A percentile compares a stretch with the other conserved stretches of the same genome.
These are phyloP conservation scores for Cystoisospora suis DNA, from an alignment of 169 alveolate species.

Conservation along the genomic window DNA sequence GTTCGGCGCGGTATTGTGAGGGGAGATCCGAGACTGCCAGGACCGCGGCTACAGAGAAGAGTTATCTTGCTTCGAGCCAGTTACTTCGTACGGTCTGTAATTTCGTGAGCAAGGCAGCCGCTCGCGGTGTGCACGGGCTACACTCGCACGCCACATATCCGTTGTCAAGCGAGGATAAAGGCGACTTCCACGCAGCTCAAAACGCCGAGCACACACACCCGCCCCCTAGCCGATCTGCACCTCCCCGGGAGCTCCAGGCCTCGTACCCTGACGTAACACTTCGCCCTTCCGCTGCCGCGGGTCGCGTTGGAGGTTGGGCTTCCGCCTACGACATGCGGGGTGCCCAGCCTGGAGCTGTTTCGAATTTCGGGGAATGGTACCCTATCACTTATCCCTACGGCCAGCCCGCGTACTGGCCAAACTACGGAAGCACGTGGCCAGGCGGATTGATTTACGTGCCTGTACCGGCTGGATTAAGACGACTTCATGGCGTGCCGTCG, in stretches of 20 bases:
- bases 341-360: constrained; percentile 50
- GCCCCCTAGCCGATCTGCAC: too few species aligned
- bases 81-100: too few species aligned
- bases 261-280: constrained; percentile 29
- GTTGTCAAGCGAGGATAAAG: too few species aligned
- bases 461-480: neutral
- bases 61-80: too few species aligned
- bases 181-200: too few species aligned
- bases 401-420: neutral
- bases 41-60: too few species aligned
- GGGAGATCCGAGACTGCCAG: too few species aligned
- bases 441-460: neutral
- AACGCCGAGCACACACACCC: too few species aligned
- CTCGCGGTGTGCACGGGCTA: too few species aligned
- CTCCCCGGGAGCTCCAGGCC: constrained; percentile 32
- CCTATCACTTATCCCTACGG: constrained; percentile 44
- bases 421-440: neutral
- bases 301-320: constrained; percentile 50
- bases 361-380: constrained; percentile 55
- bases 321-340: constrained; percentile 60
- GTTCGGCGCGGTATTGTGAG: too few species aligned
- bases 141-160: too few species aligned
- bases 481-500: neutral
- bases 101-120: too few species aligned
- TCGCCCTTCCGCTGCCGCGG: constrained; percentile 37